A percentile compares a stretch with the other conserved stretches of the same genome.
Conservation (phyloP, 352 stramenopile species). For the Pseudoperonospora humuli region DNA sequence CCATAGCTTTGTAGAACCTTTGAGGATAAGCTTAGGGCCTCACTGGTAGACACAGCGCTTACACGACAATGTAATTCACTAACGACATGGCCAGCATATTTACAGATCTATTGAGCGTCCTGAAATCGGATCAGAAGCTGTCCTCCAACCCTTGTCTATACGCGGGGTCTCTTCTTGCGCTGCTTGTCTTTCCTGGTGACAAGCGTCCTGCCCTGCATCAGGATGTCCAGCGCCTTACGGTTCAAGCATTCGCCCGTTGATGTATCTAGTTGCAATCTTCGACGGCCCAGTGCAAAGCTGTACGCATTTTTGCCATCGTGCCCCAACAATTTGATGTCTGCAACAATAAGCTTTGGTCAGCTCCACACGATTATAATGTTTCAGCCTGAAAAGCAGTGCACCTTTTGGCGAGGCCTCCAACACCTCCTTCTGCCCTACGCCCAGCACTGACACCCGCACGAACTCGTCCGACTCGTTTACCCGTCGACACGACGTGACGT, state of each 20-base stretch:
- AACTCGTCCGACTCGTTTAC: slow-evolving; percentile 56
- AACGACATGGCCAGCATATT: too few relatives aligned
- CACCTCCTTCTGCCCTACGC: slow-evolving; percentile 37
- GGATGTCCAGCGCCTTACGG: slow-evolving; percentile 52
- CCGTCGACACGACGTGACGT: slow-evolving; percentile 55
- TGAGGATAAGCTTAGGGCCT: too few relatives aligned
- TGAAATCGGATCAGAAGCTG: not conserved
- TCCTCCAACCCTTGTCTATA: slow-evolving; percentile 4
- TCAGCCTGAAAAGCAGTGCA: slow-evolving; percentile 1
- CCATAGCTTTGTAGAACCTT: too few relatives aligned
- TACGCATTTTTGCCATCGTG: slow-evolving; percentile 51
- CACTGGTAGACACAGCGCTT: too few relatives aligned
- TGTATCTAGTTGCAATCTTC: slow-evolving; percentile 47
- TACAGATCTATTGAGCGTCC: not conserved
- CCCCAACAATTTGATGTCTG: slow-evolving; percentile 51
- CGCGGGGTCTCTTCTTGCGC: slow-evolving; percentile 43
- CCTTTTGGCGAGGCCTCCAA: slow-evolving; percentile 39
- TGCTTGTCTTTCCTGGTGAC: slow-evolving; percentile 56
- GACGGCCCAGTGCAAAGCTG: slow-evolving; percentile 46
- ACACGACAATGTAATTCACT: too few relatives aligned
- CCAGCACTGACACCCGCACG: slow-evolving; percentile 43
- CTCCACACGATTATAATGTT: not conserved
- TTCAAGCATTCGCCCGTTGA: slow-evolving; percentile 47
- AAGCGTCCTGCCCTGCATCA: slow-evolving; percentile 65
- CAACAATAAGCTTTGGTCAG: slow-evolving; percentile 5